phyloP scores from a whole-genome alignment of 2,329 filamentous ascomycete species.

The Knoxdaviesia capensis region DNA sequence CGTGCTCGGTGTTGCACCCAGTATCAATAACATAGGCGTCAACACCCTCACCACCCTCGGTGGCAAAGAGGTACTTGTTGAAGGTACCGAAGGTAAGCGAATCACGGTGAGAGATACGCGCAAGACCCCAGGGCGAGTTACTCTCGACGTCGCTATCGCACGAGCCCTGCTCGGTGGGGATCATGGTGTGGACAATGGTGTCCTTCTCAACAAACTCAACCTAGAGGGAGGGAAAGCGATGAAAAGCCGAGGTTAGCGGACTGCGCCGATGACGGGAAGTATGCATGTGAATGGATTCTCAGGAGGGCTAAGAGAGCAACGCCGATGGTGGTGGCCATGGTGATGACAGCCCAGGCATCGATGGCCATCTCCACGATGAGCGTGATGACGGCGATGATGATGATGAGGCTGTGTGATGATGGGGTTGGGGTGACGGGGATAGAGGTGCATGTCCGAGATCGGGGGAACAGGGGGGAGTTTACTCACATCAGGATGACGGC shows the following conservation, averaged over 20 bases:
- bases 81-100: slow-evolving; percentile 75
- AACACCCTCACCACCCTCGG: slow-evolving; percentile 85
- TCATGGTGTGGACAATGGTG: slow-evolving; percentile 71
- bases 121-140: slow-evolving; percentile 94
- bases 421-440: too few species aligned
- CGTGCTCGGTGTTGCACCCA: slow-evolving; percentile 81
- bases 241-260: slow-evolving; percentile 3
- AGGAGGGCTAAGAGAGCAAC: not conserved
- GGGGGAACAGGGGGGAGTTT: too few species aligned
- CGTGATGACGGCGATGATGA: too few species aligned
- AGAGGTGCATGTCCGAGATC: not conserved
- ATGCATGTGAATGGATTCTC: not conserved
- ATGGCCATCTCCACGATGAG: too few species aligned
- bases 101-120: slow-evolving; percentile 90
- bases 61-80: slow-evolving; percentile 93
- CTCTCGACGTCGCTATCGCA: slow-evolving; percentile 53
- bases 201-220: slow-evolving; percentile 95
- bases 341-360: too few species aligned
- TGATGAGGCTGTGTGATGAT: too few species aligned
- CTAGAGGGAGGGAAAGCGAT: slow-evolving; percentile 23
- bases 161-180: slow-evolving; percentile 20
- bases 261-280: slow-evolving; percentile 1
- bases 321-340: not conserved
- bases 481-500: slow-evolving; percentile 92
- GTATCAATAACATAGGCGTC: slow-evolving; percentile 99